phyloP scores from a whole-genome alignment of 202 grass and related monocot genomes.

The Schoenoplectus triqueter region DNA sequence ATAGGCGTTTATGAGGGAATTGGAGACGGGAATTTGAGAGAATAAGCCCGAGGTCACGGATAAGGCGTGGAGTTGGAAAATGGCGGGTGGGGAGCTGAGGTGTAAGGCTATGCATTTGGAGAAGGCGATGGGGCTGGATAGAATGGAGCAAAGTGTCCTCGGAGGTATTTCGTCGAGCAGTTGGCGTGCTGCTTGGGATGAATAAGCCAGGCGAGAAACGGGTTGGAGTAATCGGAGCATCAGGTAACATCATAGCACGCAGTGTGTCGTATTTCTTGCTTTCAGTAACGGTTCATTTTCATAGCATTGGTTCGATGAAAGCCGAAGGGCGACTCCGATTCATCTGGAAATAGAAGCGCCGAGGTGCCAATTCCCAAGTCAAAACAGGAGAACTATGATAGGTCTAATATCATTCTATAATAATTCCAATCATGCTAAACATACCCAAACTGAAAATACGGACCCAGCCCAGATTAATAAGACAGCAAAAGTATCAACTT shows the following conservation, averaged over 20 bases:
- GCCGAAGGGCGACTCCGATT: too few species aligned
- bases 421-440: too few species aligned
- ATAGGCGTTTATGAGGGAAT: slow-evolving; percentile 74
- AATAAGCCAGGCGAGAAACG: slow-evolving; percentile 6
- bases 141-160: background rate
- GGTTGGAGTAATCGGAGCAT: slow-evolving; percentile 23
- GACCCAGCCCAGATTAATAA: too few species aligned
- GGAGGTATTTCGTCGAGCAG: slow-evolving; percentile 44
- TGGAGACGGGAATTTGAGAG: slow-evolving; percentile 53
- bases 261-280: background rate
- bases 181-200: slow-evolving; percentile 27
- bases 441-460: too few species aligned
- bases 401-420: too few species aligned
- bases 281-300: too few species aligned
- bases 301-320: too few species aligned
- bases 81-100: slow-evolving; percentile 23
- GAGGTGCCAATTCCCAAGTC: too few species aligned
- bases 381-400: too few species aligned
- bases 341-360: too few species aligned
- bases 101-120: background rate
- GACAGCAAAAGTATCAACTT: too few species aligned
- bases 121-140: slow-evolving; percentile 35
- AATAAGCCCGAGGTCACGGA: slow-evolving; percentile 55
- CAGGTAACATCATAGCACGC: background rate
- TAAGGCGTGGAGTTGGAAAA: slow-evolving; percentile 63